phyloP scores from a whole-genome alignment of 305 asterid genomes.

The Fraxinus sp. region DNA sequence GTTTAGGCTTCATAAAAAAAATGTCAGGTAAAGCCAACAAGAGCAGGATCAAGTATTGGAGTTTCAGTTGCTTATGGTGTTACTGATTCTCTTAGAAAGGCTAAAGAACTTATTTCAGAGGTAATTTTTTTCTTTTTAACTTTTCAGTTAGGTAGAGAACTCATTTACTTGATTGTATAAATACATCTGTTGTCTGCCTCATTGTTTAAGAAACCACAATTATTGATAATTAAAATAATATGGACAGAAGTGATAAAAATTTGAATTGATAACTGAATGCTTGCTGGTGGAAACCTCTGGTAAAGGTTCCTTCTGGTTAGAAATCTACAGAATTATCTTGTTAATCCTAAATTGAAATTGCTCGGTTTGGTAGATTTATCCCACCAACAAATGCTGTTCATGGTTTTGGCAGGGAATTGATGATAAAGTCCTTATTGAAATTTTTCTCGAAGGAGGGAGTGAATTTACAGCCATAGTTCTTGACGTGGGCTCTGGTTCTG shows the following conservation, averaged over 20 bases:
- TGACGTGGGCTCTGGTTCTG: slow-evolving; percentile 69
- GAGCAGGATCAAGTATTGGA: slow-evolving; percentile 94
- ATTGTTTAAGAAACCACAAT: background rate
- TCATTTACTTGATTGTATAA: slow-evolving; percentile 11
- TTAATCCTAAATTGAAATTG: slow-evolving; percentile 4
- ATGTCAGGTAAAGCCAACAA: slow-evolving; percentile 84
- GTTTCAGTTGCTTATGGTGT: slow-evolving; percentile 90
- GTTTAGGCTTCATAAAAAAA: slow-evolving; percentile 24
- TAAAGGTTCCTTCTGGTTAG: background rate
- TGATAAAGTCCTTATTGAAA: slow-evolving; percentile 73
- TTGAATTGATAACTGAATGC: background rate
- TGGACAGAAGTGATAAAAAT: background rate
- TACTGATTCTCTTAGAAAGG: slow-evolving; percentile 66
- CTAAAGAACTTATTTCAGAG: slow-evolving; percentile 66
- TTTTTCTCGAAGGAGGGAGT: slow-evolving; percentile 86
- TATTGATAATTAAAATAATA: slow-evolving; percentile 1
- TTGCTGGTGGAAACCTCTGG: background rate
- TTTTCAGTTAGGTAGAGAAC: slow-evolving; percentile 18
- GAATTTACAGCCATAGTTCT: slow-evolving; percentile 88
- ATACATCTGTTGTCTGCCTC: background rate
- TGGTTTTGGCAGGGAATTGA: slow-evolving; percentile 69
- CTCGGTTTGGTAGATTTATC: slow-evolving; percentile 11
- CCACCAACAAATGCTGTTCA: slow-evolving; percentile 10
- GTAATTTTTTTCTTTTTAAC: slow-evolving; percentile 33
- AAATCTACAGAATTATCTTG: background rate